Conservation (phyloP, 2,329 filamentous ascomycete species). For the Didymella pomorum region DNA sequence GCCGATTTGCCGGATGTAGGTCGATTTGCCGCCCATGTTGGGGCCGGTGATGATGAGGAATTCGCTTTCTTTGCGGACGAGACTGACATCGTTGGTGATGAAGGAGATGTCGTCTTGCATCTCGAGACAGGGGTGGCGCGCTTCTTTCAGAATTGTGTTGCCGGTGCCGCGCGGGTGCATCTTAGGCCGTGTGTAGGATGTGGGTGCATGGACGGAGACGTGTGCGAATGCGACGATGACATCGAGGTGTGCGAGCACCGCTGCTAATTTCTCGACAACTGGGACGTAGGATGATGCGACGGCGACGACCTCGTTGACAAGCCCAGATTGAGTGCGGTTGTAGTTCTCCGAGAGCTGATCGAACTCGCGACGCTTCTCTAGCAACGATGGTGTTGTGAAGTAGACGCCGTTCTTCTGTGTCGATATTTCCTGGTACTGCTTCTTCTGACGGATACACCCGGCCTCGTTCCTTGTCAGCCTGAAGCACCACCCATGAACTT, state of each 20-base stretch:
- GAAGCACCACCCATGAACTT: conserved; percentile 96
- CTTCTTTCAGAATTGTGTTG: conserved; percentile 88
- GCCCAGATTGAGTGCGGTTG: conserved; percentile 88
- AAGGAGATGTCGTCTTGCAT: conserved; percentile 99
- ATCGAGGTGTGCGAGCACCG: conserved; percentile 89
- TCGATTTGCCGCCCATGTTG: conserved; percentile 99
- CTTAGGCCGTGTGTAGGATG: conserved; percentile 87
- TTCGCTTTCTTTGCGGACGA: conserved; percentile 79
- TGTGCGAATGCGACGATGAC: conserved; percentile 95
- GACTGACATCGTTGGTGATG: conserved; percentile 94
- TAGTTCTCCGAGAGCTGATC: conserved; percentile 95
- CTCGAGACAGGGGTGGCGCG: conserved; percentile 96
- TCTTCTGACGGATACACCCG: conserved; percentile 90
- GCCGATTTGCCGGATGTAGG: conserved; percentile 96
- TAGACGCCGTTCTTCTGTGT: conserved; percentile 99
- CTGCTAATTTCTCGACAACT: conserved; percentile 87
- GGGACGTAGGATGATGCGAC: conserved; percentile 96
- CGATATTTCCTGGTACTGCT: conserved; percentile 89
- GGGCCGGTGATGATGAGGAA: conserved; percentile 97
- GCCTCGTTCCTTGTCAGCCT: conserved; percentile 90
- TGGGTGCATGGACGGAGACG: conserved; percentile 89
- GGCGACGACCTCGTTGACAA: conserved; percentile 90
- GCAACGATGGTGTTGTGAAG: conserved; percentile 87
- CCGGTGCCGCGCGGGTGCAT: conserved; percentile 89
- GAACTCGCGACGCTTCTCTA: conserved; percentile 84